Evolutionary conservation across 129 eudicot genomes (phyloP).

Genomic region (Chrysanthemum seticuspe): DNA sequence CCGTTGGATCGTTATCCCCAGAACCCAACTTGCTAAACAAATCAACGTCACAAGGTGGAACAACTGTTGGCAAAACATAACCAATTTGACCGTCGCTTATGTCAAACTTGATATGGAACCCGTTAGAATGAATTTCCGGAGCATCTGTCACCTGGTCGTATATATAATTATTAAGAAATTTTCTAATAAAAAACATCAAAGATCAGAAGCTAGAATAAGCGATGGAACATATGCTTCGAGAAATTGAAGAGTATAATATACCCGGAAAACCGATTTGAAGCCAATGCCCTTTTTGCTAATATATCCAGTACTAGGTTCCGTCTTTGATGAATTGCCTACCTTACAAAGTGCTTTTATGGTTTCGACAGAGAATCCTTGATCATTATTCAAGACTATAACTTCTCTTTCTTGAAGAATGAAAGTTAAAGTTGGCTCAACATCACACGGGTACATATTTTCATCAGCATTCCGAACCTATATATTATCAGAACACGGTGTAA

Average conservation of each 20-base stretch:
- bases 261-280: slow-evolving; percentile 85
- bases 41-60: slow-evolving; percentile 62
- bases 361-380: slow-evolving; percentile 68
- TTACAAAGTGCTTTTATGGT: slow-evolving; percentile 95
- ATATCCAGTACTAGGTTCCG: slow-evolving; percentile 74
- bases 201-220: too few species aligned
- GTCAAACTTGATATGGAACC: slow-evolving; percentile 85
- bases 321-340: slow-evolving; percentile 91
- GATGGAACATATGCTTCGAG: too few species aligned
- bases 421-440: slow-evolving; percentile 80
- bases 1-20: slow-evolving; percentile 26
- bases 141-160: slow-evolving; percentile 69
- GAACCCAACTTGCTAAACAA: slow-evolving; percentile 44
- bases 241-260: too few species aligned
- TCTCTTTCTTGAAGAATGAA: slow-evolving; percentile 72
- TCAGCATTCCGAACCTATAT: slow-evolving; percentile 93
- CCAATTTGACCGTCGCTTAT: slow-evolving; percentile 77
- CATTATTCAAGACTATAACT: slow-evolving; percentile 76
- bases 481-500: background rate
- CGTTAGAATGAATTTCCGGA: slow-evolving; percentile 90
- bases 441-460: slow-evolving; percentile 69
- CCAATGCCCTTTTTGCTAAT: slow-evolving; percentile 98
- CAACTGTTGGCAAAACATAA: slow-evolving; percentile 70
- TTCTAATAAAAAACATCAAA: too few species aligned
- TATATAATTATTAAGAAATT: too few species aligned